Percentiles rank a stretch among this genome's conserved stretches.
Evolutionary conservation across 169 alveolate genomes (phyloP).

Genomic region (Fabrea salina): DNA sequence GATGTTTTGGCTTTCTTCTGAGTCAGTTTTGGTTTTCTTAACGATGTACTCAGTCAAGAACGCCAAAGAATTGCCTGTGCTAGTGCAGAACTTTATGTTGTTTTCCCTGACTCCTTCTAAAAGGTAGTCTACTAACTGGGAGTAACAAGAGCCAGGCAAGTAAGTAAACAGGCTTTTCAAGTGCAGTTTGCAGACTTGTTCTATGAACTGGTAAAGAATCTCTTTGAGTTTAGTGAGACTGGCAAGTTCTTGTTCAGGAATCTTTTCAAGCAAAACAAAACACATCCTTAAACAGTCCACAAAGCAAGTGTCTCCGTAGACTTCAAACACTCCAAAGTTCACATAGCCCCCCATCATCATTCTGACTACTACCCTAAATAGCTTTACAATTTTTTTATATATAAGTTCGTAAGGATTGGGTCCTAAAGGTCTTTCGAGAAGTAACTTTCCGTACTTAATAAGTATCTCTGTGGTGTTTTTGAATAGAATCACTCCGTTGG

Average conservation of each 20-base stretch:
- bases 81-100: neutral
- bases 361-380: neutral
- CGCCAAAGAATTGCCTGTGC: neutral
- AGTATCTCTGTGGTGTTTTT: neutral
- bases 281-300: neutral
- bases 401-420: neutral
- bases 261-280: neutral
- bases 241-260: neutral
- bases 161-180: conserved; percentile 13
- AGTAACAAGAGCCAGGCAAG: neutral
- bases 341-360: conserved; percentile 12
- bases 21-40: neutral
- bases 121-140: neutral
- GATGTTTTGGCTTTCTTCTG: neutral
- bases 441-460: neutral
- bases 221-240: neutral
- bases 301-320: conserved; percentile 8
- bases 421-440: neutral
- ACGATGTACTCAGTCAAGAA: neutral
- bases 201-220: neutral
- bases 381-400: neutral
- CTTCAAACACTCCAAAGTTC: conserved; percentile 20
- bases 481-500: neutral
- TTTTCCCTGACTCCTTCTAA: neutral
- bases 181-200: neutral